Evolutionary conservation across 345 rosid genomes (phyloP).

Genomic region (Carallia brachiata): DNA sequence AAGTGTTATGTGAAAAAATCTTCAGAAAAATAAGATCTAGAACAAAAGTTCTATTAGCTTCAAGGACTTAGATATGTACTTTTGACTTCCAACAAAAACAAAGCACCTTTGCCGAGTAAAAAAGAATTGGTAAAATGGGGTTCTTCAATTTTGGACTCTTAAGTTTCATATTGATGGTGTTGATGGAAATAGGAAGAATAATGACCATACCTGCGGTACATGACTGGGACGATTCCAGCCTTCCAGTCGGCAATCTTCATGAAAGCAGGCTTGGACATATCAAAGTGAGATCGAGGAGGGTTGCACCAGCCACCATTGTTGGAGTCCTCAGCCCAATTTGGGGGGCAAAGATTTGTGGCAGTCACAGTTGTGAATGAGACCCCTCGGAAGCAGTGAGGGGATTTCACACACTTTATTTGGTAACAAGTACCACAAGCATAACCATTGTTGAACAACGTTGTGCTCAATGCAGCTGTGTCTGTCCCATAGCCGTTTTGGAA

Average conservation of each 20-base stretch:
- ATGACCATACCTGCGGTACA: conserved; percentile 53
- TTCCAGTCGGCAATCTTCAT: conserved; percentile 83
- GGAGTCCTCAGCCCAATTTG: conserved; percentile 59
- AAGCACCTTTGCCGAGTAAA: too few relatives aligned
- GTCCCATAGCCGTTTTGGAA: conserved; percentile 62
- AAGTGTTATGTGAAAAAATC: too few relatives aligned
- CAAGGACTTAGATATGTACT: too few relatives aligned
- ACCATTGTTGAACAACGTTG: conserved; percentile 68
- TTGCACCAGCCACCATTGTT: conserved; percentile 90
- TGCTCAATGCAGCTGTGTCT: conserved; percentile 67
- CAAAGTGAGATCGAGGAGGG: conserved; percentile 80
- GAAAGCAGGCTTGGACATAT: conserved; percentile 87
- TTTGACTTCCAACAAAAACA: too few relatives aligned
- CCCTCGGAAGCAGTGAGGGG: conserved; percentile 45
- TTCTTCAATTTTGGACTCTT: too few relatives aligned
- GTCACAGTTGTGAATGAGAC: conserved; percentile 54
- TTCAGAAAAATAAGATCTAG: too few relatives aligned
- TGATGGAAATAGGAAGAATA: not conserved
- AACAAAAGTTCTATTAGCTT: too few relatives aligned
- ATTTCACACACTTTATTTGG: conserved; percentile 57
- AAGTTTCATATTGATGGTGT: not conserved
- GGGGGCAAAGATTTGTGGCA: conserved; percentile 84
- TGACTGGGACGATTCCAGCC: conserved; percentile 76
- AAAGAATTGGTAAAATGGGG: too few relatives aligned
- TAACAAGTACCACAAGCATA: conserved; percentile 74